Percentiles rank a stretch among this genome's conserved stretches.
Conservation (phyloP, 371 early-diverging fungal species). For the Modicella reniformis region DNA sequence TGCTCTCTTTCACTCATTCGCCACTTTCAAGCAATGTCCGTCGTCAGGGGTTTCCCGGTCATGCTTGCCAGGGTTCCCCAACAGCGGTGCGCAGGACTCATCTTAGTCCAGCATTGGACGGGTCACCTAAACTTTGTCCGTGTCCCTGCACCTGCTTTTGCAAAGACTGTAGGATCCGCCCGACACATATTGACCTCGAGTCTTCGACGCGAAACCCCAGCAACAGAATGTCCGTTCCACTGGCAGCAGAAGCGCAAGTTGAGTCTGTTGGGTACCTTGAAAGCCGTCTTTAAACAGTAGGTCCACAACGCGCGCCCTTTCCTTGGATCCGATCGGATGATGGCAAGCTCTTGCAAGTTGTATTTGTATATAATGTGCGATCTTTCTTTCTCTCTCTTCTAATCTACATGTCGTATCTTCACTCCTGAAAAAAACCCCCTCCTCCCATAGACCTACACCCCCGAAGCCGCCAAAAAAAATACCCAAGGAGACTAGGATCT, state of each 20-base stretch:
- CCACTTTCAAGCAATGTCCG: constrained; percentile 17
- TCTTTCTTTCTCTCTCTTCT: too few species aligned
- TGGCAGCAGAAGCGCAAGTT: constrained; percentile 37
- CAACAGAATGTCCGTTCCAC: constrained; percentile 18
- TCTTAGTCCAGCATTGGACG: constrained; percentile 16
- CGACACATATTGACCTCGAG: constrained; percentile 24
- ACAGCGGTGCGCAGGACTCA: constrained; percentile 4
- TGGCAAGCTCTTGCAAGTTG: too few species aligned
- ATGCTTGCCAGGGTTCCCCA: constrained; percentile 30
- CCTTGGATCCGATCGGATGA: constrained; percentile 6
- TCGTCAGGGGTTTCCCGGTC: constrained; percentile 23
- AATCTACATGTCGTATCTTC: too few species aligned
- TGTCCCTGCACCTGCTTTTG: constrained; percentile 6
- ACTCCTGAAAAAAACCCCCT: neutral
- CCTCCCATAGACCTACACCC: constrained; percentile 31
- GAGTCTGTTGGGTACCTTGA: constrained; percentile 46
- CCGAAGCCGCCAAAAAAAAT: constrained; percentile 58
- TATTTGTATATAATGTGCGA: too few species aligned
- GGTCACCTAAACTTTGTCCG: constrained; percentile 2
- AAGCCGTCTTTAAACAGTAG: constrained; percentile 52
- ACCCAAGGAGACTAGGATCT: constrained; percentile 55
- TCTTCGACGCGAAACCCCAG: constrained; percentile 26
- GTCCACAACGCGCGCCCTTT: neutral
- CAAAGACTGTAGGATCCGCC: constrained; percentile 1
- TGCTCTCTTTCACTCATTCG: neutral